Evolutionary conservation across 192 early-diverging fungal genomes (phyloP), one percentile per base, ranked within the genome.

Genomic region (Dissophora globulifera): DNA sequence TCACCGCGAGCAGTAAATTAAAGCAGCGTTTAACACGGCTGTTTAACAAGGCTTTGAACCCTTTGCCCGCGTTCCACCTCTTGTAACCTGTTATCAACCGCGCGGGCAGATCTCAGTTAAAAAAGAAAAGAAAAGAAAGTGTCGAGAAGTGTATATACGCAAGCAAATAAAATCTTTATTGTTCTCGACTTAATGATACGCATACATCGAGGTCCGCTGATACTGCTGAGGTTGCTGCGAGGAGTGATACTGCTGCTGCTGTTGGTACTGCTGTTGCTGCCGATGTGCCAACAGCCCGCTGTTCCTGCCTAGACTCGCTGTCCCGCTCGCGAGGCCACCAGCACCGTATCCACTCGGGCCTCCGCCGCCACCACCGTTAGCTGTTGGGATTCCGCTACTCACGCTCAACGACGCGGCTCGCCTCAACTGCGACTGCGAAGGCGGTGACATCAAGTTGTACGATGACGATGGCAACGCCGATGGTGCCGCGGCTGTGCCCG

Each of bases 1-100:
- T 12, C 29, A 23, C 23, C 67, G 60, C 47, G 69, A 72, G 60
- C 47, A 50, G 46, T 72, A 72, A 72, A 42, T 27, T 19, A 51
- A 32, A 8, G n/a, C n/a, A n/a, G n/a, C n/a, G n/a, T n/a, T n/a
- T 22, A 56, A 25, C 35, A 38, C 35, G 13, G 35, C 35, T 38
- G n/a, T n/a, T n/a, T n/a, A n/a, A n/a, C n/a, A n/a, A n/a, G n/a
- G n/a, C n/a, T n/a, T n/a, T n/a, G n/a, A n/a, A n/a, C n/a, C n/a
- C n/a, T n/a, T n/a, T n/a, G n/a, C n/a, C n/a, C n/a, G n/a, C n/a
- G n/a, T n/a, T n/a, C n/a, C n/a, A n/a, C n/a, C n/a, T n/a, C n/a
- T n/a, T n/a, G n/a, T n/a, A n/a, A n/a, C n/a, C n/a, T n/a, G n/a
- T n/a, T n/a, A n/a, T n/a, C n/a, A n/a, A n/a, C n/a, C n/a, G n/a